Evolutionary conservation across 352 stramenopile species (phyloP), one percentile per base, ranked within the genome.

Genomic region (Phytopythium ostracodes): DNA sequence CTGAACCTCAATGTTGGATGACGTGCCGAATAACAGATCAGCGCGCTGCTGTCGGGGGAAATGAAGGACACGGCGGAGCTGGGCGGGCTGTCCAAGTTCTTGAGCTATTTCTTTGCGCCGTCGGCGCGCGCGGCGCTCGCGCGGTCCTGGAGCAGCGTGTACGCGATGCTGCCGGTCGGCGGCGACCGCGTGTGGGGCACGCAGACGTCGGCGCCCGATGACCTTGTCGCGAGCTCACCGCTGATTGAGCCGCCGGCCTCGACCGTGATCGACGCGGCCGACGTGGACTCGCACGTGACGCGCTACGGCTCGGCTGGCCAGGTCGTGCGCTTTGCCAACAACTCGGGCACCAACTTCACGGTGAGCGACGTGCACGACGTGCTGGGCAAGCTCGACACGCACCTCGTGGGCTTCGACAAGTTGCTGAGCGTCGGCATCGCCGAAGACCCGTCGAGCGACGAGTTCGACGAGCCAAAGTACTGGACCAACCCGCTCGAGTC

Each of bases 61-160:
- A 98, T 98, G 84, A 97, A 97, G 63, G 95, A 99, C 64, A 98
- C 91, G 18, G 90, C 87, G 0, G 70, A 98, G 51, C 71, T 98
- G 11, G 88, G 91, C 27, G 81, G 89, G 8, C 66, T 98, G 7
- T 94, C 84, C 51, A 87, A 87, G 50, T 84, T 98, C 60, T 63
- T 98, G 4, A 79, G 81, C 44, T 91, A 87, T 43, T 92, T 92
- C 61, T 93, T 93, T 52, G 79, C 70, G 3, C 72, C 79, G 4
- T 74, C 80, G 24, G 62, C 79, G 6, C 79, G 84, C 15, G 83
- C 82, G 11, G 62, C 72, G 33, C 63, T 93, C 8, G 82, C 81
- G 9, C 79, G 84, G 0, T 91, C 81, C 31, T 93, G 84, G 84
- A 71, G 79, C 29, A 96, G 81, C 59, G 72, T 98, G 9, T 97